Conservation (phyloP, 2,329 filamentous ascomycete species). For the Beauveria medogensis region DNA sequence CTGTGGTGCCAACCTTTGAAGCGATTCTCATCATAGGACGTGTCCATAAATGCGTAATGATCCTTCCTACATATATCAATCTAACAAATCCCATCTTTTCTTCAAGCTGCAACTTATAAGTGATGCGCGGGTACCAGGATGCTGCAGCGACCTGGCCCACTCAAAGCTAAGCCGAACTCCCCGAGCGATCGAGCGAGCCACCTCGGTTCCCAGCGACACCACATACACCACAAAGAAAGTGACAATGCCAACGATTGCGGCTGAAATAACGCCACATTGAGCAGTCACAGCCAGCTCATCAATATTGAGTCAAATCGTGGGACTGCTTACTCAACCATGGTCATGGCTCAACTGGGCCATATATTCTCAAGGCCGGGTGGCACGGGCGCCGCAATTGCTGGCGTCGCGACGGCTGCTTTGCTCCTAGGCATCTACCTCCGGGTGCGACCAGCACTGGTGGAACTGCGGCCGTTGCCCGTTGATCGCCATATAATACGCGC, state of each 20-base stretch:
- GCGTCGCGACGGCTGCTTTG: neutral
- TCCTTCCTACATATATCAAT: neutral
- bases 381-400: neutral
- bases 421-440: constrained; percentile 21
- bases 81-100: neutral
- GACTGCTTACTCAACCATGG: neutral
- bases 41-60: neutral
- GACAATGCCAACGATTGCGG: neutral
- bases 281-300: neutral
- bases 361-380: neutral
- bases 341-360: neutral
- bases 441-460: constrained; percentile 18
- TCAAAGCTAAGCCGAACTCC: neutral
- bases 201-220: neutral
- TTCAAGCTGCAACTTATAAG: neutral
- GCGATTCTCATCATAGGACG: neutral
- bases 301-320: neutral
- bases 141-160: neutral
- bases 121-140: neutral
- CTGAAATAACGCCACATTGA: neutral
- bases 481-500: constrained; percentile 6
- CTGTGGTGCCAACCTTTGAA: neutral
- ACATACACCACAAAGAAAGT: neutral
- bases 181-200: neutral
- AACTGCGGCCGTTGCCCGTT: neutral